Base-by-base conservation (phyloP, 176 grass and related monocot genomes). In the Bothriochloa decipiens region DNA sequence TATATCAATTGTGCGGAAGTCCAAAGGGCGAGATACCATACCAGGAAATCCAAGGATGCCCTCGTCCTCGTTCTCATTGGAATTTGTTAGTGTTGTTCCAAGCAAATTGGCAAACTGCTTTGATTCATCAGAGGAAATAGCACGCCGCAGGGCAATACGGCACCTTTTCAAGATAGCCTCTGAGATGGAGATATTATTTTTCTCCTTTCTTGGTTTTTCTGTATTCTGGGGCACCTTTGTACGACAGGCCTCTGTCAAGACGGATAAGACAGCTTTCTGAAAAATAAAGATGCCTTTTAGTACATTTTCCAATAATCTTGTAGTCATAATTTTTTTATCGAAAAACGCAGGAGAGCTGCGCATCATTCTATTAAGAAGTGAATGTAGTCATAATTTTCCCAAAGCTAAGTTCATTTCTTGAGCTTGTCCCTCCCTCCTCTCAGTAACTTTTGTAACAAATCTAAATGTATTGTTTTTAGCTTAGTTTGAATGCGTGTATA, bases 1-100 rank as follows among this genome's bases (percentile, higher is more conserved):
- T 86, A 94, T 91, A 88, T 98, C 96, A 83, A 98, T 98, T 75
- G 96, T 93, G 74, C 96, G 91, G 23, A 98, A 98, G 70, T 98
- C 96, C 87, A 98, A 86, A 68, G 96, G 93, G 5, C 96, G 92
- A 55, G 96, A 90, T 87, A 98, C 93, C 93, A 95, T 95, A 28
- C 91, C 91, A 89, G 96, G 93, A 92, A 90, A 98, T 71, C 96
- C 96, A 87, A 98, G 91, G 78, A 98, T 94, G 33, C 96, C 96
- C 42, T 98, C 93, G 82, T 95, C 93, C 70, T 98, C 96, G 83
- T 95, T 90, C 47, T 98, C 96, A 64, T 93, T 93, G 76, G 88
- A 91, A 83, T 95, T 94, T 53, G 84, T 79, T 72, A 98, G 74
- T 61, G 93, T 88, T 80, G 96, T 93, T 74, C 93, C 96, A 85